These are phyloP conservation scores for Neurospora tetraspora DNA, from an alignment of 495 filamentous ascomycete genomes.

Conservation along the genomic window DNA sequence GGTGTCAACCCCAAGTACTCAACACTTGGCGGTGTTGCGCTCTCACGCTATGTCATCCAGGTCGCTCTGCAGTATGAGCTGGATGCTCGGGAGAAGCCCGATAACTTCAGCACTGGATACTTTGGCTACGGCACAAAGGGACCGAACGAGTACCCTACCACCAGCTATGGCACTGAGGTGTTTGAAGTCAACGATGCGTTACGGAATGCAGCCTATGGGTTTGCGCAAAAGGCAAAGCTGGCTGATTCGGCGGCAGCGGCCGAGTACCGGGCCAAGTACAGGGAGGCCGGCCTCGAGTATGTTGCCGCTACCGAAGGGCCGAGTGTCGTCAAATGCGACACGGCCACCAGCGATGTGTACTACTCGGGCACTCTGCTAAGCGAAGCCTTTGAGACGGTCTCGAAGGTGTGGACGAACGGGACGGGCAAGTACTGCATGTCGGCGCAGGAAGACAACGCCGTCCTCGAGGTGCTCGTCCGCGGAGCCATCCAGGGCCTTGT, in stretches of 20 bases:
- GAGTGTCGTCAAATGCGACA: constrained; percentile 54
- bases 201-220: constrained; percentile 42
- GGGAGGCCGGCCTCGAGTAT: constrained; percentile 30
- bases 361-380: constrained; percentile 52
- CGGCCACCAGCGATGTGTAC: constrained; percentile 63
- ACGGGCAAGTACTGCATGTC: constrained; percentile 58
- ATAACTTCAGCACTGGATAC: constrained; percentile 57
- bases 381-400: constrained; percentile 56
- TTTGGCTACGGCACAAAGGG: constrained; percentile 45
- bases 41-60: constrained; percentile 59
- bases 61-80: constrained; percentile 69
- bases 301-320: constrained; percentile 43
- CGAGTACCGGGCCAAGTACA: constrained; percentile 52
- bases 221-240: constrained; percentile 46
- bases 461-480: constrained; percentile 57
- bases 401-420: constrained; percentile 55
- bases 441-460: constrained; percentile 69
- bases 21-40: constrained; percentile 52
- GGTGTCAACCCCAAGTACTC: constrained; percentile 58
- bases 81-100: constrained; percentile 57
- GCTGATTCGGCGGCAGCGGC: constrained; percentile 42
- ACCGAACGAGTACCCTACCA: constrained; percentile 50
- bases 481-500: constrained; percentile 41
- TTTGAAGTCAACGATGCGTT: constrained; percentile 60
- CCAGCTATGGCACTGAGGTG: constrained; percentile 68